phyloP scores from a whole-genome alignment of 2,329 filamentous ascomycete genomes.

The Phyllosticta citribraziliensis region DNA sequence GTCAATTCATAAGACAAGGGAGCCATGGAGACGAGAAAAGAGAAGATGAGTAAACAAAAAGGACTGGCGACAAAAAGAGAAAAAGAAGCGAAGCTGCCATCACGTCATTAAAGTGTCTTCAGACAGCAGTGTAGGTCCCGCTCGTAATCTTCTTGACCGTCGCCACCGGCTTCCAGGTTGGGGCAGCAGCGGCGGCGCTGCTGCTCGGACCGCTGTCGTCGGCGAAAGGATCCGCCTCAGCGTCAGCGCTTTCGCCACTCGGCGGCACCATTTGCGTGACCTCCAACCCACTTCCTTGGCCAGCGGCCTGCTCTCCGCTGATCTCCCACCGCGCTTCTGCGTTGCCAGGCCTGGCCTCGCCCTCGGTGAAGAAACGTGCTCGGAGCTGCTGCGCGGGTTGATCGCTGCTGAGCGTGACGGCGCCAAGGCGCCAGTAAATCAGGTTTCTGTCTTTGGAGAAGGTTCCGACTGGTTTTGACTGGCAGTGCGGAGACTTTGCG shows the following conservation, averaged over 20 bases:
- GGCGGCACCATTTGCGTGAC: conserved; percentile 32
- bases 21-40: too few species aligned
- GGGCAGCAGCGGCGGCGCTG: neutral
- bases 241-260: conserved; percentile 32
- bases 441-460: conserved; percentile 67
- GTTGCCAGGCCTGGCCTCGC: conserved; percentile 59
- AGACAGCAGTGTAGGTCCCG: conserved; percentile 21
- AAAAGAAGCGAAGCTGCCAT: neutral
- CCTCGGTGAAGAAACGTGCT: conserved; percentile 69
- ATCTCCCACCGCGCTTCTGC: conserved; percentile 81
- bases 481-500: conserved; percentile 53
- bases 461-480: conserved; percentile 70
- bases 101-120: neutral
- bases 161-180: conserved; percentile 24
- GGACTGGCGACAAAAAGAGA: neutral
- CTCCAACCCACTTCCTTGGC: conserved; percentile 54
- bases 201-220: conserved; percentile 38
- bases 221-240: conserved; percentile 56
- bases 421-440: conserved; percentile 72
- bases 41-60: neutral
- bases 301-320: conserved; percentile 36
- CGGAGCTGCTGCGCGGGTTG: conserved; percentile 62
- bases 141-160: conserved; percentile 28
- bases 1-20: too few species aligned
- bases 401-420: conserved; percentile 56